phyloP scores from a whole-genome alignment of 768 basidiomycete species.

The Mycena latifolia region DNA sequence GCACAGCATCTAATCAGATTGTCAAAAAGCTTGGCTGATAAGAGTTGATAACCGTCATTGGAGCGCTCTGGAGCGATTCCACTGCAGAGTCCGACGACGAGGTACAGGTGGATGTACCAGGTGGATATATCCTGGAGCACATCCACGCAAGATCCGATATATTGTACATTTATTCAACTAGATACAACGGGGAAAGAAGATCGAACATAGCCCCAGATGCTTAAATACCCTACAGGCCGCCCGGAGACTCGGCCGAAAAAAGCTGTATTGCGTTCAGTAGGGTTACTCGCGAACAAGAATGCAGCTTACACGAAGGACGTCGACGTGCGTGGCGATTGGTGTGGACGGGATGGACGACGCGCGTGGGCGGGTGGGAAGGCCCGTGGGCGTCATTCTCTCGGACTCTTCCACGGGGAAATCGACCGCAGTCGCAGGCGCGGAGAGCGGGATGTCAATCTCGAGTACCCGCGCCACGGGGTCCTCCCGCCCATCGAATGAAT shows the following conservation, averaged over 20 bases:
- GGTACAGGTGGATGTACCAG: too few species aligned
- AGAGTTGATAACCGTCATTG: too few species aligned
- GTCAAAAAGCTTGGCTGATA: background rate
- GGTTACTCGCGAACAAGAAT: too few species aligned
- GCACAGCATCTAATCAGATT: background rate
- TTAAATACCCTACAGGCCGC: slow-evolving; percentile 30
- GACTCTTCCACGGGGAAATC: slow-evolving; percentile 11
- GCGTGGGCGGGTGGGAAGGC: slow-evolving; percentile 29
- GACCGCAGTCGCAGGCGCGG: slow-evolving; percentile 1
- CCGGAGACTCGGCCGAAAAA: slow-evolving; percentile 43
- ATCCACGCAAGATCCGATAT: background rate
- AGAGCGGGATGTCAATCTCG: slow-evolving; percentile 14
- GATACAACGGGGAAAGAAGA: slow-evolving; percentile 23
- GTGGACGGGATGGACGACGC: slow-evolving; percentile 41
- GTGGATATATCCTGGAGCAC: too few species aligned
- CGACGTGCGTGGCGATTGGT: slow-evolving; percentile 37
- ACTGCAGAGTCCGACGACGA: too few species aligned
- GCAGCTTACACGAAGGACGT: slow-evolving; percentile 37
- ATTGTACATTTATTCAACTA: slow-evolving; percentile 14
- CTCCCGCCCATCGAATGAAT: slow-evolving; percentile 13
- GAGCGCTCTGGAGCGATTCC: too few species aligned
- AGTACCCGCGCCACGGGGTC: slow-evolving; percentile 9
- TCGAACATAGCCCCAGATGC: slow-evolving; percentile 24
- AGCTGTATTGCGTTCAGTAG: slow-evolving; percentile 32
- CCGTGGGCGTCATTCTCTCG: slow-evolving; percentile 23